These are phyloP conservation scores for Sequoia sempervirens DNA, from an alignment of 75 land plant species.

Conservation along the genomic window DNA sequence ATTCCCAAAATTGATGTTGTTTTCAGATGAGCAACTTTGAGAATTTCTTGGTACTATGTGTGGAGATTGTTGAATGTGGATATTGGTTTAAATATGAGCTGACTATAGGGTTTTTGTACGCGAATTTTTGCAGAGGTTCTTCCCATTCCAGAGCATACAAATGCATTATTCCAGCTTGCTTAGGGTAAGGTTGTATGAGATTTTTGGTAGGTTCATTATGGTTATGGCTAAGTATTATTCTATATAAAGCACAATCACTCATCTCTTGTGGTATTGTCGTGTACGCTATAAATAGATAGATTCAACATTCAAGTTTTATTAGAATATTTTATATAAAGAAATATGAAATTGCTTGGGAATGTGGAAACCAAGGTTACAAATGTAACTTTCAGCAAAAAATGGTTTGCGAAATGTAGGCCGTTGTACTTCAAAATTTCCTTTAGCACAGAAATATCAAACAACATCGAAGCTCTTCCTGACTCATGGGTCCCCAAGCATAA, in stretches of 20 bases:
- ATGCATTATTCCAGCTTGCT: conserved; percentile 17
- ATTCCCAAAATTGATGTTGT: not conserved
- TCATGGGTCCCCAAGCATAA: conserved; percentile 15
- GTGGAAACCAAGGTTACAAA: conserved; percentile 1
- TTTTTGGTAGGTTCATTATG: no score
- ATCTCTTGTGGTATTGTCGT: not conserved
- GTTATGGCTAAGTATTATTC: no score
- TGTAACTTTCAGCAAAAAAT: conserved; percentile 7
- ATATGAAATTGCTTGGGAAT: not conserved
- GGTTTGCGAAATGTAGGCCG: conserved; percentile 11
- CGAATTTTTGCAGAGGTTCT: not conserved
- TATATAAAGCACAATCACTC: no score
- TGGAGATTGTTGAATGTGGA: not conserved
- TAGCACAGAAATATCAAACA: conserved; percentile 5
- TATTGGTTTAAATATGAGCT: not conserved
- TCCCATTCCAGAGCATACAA: not conserved
- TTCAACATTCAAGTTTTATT: not conserved
- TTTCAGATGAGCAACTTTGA: no score
- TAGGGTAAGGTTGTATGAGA: not conserved
- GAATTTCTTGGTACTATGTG: not conserved
- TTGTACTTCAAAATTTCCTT: conserved; percentile 8
- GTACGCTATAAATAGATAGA: not conserved
- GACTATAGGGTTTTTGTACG: not conserved
- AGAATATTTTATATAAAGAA: not conserved
- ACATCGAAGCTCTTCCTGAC: conserved; percentile 8